Base-by-base conservation (phyloP, 2,329 filamentous ascomycete genomes). In the Hawksworthiomyces lignivorus region DNA sequence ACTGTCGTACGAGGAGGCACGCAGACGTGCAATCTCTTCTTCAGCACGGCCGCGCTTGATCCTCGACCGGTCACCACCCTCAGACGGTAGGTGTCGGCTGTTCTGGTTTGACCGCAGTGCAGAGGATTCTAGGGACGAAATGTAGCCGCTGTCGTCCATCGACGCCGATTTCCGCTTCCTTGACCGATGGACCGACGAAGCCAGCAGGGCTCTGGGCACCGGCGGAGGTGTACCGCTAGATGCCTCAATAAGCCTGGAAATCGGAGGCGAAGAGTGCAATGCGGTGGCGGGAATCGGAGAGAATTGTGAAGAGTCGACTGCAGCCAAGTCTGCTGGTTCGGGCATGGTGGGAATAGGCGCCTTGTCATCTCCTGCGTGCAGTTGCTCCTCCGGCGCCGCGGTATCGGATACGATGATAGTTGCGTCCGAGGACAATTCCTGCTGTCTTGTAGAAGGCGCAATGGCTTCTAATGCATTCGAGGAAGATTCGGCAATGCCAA, bases 81-180 rank as follows among this genome's bases (percentile, higher is more conserved):
- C 88, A 0, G 87, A 90, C 4, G 82, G 87, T 32, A 87, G 71
- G 15, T 86, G 70, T 43, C 77, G 70, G 14, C 67, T 68, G 46
- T 76, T 70, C 50, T 77, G 75, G 49, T 81, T 79, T 36, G 84
- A 80, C 45, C 90, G 78, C 59, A 87, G 75, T 12, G 75, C 87
- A 0, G 92, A 97, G 3, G 92, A 97, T 53, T 96, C 89, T 15
- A 97, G 73, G 0, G 89, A 96, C 2, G 92, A 97, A 59, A 94
- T 95, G 62, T 97, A 98, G 30, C 92, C 92, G 58, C 90, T 97
- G 62, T 98, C 92, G 55, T 77, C 87, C 69, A 94, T 82, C 11
- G 84, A 82, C 22, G 77, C 76, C 54, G 84, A 78, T 60, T 87
- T 90, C 51, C 84, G 82, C 64, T 86, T 87, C 51, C 82, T 80